Evolutionary conservation across 2,329 filamentous ascomycete species (phyloP).

Genomic region (Sporothrix globosa): DNA sequence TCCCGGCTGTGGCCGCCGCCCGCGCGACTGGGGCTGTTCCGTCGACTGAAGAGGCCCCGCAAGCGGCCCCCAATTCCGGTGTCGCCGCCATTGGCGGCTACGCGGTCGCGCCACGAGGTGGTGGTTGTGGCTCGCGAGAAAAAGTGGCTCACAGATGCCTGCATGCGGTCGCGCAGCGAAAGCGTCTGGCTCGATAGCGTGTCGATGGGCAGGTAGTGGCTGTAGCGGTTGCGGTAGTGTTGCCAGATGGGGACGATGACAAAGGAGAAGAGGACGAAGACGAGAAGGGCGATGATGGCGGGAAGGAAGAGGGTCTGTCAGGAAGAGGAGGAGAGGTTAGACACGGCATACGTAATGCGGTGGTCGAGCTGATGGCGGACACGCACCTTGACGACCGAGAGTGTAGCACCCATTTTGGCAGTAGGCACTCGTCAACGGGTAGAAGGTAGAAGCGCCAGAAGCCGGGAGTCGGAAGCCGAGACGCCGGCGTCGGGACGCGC

Average conservation of each 20-base stretch:
- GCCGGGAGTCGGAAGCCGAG: neutral
- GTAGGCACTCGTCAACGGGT: neutral
- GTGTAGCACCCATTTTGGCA: slow-evolving; percentile 42
- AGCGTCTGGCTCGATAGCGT: slow-evolving; percentile 61
- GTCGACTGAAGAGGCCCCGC: slow-evolving; percentile 33
- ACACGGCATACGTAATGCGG: neutral
- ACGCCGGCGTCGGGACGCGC: neutral
- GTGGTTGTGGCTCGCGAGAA: slow-evolving; percentile 44
- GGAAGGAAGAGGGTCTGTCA: slow-evolving; percentile 70
- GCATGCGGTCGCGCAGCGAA: slow-evolving; percentile 57
- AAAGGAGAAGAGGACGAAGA: slow-evolving; percentile 69
- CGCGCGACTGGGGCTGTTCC: neutral
- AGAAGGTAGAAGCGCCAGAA: neutral
- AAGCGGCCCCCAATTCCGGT: slow-evolving; percentile 37
- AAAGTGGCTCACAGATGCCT: slow-evolving; percentile 47
- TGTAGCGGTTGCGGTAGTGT: slow-evolving; percentile 70
- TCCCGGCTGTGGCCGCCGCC: neutral
- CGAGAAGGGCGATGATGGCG: slow-evolving; percentile 67
- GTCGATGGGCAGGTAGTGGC: slow-evolving; percentile 72
- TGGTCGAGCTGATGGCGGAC: neutral
- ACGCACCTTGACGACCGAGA: slow-evolving; percentile 48
- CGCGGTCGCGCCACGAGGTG: slow-evolving; percentile 54
- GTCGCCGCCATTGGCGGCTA: slow-evolving; percentile 44
- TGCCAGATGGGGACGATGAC: slow-evolving; percentile 70
- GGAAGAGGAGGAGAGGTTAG: slow-evolving; percentile 7